Evolutionary conservation across 345 rosid species (phyloP).

Genomic region (Kernera saxatilis): DNA sequence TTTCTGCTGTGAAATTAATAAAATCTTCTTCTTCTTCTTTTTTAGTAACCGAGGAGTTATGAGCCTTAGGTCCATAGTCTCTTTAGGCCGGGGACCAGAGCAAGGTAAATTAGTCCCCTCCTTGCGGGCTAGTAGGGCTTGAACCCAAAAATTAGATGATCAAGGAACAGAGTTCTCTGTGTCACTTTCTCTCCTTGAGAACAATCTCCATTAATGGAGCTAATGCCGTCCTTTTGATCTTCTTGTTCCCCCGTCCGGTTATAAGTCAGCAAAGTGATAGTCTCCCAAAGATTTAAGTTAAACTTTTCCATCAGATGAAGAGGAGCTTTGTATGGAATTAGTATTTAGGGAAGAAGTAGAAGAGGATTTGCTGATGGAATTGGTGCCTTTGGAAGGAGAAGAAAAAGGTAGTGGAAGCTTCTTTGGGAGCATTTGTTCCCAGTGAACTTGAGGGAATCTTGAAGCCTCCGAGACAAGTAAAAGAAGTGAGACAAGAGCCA

Average conservation of each 20-base stretch:
- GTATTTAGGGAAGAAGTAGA: constrained; percentile 29
- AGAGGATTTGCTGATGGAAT: constrained; percentile 46
- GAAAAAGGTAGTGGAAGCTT: constrained; percentile 71
- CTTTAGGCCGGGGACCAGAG: background rate
- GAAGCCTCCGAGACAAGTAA: constrained; percentile 47
- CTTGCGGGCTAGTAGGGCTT: no score
- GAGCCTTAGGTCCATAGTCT: background rate
- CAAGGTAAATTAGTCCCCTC: background rate
- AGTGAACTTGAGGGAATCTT: constrained; percentile 52
- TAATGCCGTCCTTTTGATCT: background rate
- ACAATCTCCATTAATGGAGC: background rate
- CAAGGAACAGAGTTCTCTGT: constrained; percentile 1
- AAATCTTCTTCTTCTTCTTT: background rate
- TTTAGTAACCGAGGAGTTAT: background rate
- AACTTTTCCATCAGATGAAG: constrained; percentile 51
- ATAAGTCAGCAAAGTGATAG: background rate
- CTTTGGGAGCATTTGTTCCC: constrained; percentile 90
- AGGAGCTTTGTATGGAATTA: constrained; percentile 20
- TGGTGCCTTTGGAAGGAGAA: constrained; percentile 87
- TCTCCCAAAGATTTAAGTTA: constrained; percentile 21
- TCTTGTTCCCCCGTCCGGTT: background rate
- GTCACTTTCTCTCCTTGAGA: background rate
- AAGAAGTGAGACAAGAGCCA: constrained; percentile 39
- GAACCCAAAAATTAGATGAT: background rate
- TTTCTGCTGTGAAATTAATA: background rate